phyloP scores from a whole-genome alignment of 2,329 filamentous ascomycete genomes.

The Dactylellina haptotyla region DNA sequence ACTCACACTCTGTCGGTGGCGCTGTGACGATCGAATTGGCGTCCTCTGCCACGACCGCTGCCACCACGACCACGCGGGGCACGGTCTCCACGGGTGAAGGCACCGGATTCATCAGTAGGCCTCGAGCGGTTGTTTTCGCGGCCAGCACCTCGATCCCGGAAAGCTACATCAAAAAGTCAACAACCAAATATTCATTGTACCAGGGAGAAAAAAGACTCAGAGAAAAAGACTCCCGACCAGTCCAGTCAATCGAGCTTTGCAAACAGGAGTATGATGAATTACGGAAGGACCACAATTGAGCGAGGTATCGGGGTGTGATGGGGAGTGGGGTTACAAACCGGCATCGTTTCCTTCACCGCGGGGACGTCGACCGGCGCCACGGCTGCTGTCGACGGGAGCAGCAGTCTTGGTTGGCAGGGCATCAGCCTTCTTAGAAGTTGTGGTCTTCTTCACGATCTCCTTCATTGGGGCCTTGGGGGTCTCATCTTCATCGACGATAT shows the following conservation, averaged over 20 bases:
- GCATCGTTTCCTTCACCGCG: constrained; percentile 57
- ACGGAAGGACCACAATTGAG: too few relatives aligned
- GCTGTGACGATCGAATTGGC: constrained; percentile 67
- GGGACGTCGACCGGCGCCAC: constrained; percentile 55
- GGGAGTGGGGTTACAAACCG: constrained; percentile 37
- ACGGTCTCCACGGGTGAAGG: constrained; percentile 61
- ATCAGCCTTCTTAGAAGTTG: constrained; percentile 86
- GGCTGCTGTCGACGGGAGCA: constrained; percentile 36
- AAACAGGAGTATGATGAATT: too few relatives aligned
- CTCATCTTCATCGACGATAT: constrained; percentile 77
- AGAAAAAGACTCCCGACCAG: too few relatives aligned
- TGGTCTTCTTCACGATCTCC: constrained; percentile 84
- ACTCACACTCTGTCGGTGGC: constrained; percentile 58
- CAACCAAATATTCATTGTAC: constrained; percentile 7
- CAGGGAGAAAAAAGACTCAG: neutral
- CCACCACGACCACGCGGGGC: constrained; percentile 66
- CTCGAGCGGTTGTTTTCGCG: constrained; percentile 83
- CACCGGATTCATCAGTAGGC: constrained; percentile 75
- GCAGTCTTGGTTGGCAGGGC: constrained; percentile 62
- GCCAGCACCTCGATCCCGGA: constrained; percentile 87
- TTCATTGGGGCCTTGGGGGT: constrained; percentile 79
- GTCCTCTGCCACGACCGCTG: constrained; percentile 68
- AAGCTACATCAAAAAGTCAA: constrained; percentile 69
- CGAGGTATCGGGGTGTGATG: too few relatives aligned
- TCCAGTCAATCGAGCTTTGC: too few relatives aligned